These are phyloP conservation scores for Roridomyces roridus DNA, from an alignment of 768 basidiomycete genomes.

Conservation along the genomic window DNA sequence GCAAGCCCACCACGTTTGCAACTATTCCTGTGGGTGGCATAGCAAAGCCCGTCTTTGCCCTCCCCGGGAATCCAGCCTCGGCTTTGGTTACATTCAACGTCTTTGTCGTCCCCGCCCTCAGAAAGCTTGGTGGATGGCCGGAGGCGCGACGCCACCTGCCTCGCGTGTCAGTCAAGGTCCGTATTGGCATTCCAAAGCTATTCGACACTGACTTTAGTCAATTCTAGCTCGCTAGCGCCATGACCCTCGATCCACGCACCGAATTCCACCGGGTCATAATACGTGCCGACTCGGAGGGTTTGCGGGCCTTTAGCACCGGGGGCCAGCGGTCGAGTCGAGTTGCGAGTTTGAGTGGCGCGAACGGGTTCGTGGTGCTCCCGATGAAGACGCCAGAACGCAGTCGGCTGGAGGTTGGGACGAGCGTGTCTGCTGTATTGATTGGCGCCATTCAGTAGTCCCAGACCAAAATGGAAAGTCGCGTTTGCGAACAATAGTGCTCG, in stretches of 20 bases:
- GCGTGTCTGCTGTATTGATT: conserved; percentile 67
- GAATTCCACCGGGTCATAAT: conserved; percentile 87
- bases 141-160: conserved; percentile 59
- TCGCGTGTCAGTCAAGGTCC: conserved; percentile 67
- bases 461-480: too few relatives aligned
- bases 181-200: too few relatives aligned
- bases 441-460: conserved; percentile 69
- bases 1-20: conserved; percentile 92
- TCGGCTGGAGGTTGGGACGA: conserved; percentile 57
- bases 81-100: conserved; percentile 87
- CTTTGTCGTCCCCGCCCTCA: conserved; percentile 83
- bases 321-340: conserved; percentile 87
- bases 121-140: conserved; percentile 75
- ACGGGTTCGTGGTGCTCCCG: conserved; percentile 78
- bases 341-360: conserved; percentile 81
- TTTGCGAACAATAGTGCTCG: too few relatives aligned
- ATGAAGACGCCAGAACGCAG: conserved; percentile 37
- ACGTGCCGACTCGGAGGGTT: conserved; percentile 46
- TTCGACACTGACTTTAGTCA: background rate
- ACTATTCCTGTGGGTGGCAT: conserved; percentile 60
- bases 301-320: conserved; percentile 81
- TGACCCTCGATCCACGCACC: conserved; percentile 74
- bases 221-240: conserved; percentile 58
- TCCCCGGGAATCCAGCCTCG: conserved; percentile 90
- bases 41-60: conserved; percentile 77